Percentiles rank a stretch among this genome's conserved stretches.
Conservation (phyloP, 805 yeast genomes). For the Nakazawaea populi region DNA sequence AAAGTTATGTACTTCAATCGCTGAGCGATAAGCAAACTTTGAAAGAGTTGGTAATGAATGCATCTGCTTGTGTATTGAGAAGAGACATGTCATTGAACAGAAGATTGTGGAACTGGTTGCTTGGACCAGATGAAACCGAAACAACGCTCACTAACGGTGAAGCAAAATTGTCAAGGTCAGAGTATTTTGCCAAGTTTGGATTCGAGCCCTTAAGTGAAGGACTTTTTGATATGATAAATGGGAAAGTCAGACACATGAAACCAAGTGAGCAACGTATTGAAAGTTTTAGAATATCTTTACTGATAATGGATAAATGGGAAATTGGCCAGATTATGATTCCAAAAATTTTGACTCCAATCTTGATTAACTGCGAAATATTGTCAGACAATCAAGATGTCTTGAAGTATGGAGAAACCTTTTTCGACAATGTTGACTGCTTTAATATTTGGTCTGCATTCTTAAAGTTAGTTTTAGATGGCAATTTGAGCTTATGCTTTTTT, state of each 20-base stretch:
- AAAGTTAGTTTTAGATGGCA: slow-evolving; percentile 31
- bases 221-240: slow-evolving; percentile 40
- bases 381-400: slow-evolving; percentile 38
- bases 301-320: slow-evolving; percentile 93
- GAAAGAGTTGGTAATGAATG: slow-evolving; percentile 51
- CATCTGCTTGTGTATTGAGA: slow-evolving; percentile 63
- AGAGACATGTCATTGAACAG: slow-evolving; percentile 94
- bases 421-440: slow-evolving; percentile 80
- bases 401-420: slow-evolving; percentile 58
- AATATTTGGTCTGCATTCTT: slow-evolving; percentile 70
- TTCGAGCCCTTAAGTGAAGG: slow-evolving; percentile 44
- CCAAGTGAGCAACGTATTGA: slow-evolving; percentile 31
- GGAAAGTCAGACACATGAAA: slow-evolving; percentile 19
- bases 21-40: slow-evolving; percentile 48
- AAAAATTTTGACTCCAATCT: slow-evolving; percentile 56
- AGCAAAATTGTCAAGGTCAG: slow-evolving; percentile 27
- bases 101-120: slow-evolving; percentile 87
- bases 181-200: slow-evolving; percentile 60
- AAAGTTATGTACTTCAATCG: slow-evolving; percentile 47
- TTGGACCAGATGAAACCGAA: slow-evolving; percentile 64
- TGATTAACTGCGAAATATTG: slow-evolving; percentile 39
- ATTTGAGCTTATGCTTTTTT: slow-evolving; percentile 49
- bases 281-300: slow-evolving; percentile 59
- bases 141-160: neutral
- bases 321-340: slow-evolving; percentile 76